Conservation (phyloP, 352 stramenopile genomes). For the Albugo candida region DNA sequence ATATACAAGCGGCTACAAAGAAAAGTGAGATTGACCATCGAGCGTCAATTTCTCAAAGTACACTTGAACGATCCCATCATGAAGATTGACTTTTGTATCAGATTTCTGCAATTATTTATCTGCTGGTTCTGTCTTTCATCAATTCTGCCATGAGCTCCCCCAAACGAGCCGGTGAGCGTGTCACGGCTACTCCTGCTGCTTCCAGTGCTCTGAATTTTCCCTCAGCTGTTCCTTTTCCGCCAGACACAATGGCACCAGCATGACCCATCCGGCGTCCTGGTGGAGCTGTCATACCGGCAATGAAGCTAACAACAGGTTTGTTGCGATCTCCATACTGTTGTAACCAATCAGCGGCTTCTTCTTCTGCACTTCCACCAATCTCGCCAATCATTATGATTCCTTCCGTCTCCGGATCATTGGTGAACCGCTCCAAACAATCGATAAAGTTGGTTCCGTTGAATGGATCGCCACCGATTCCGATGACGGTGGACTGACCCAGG, state of each 20-base stretch:
- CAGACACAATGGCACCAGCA: slow-evolving; percentile 97
- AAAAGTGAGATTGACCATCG: too few species aligned
- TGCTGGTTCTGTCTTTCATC: slow-evolving; percentile 34
- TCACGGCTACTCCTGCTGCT: slow-evolving; percentile 89
- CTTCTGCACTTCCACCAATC: slow-evolving; percentile 96
- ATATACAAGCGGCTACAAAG: too few species aligned
- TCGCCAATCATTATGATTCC: slow-evolving; percentile 99
- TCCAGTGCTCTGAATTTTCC: slow-evolving; percentile 96
- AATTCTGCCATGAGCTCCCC: slow-evolving; percentile 93
- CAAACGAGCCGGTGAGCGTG: slow-evolving; percentile 90
- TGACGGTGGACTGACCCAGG: slow-evolving; percentile 96
- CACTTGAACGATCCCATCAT: too few species aligned
- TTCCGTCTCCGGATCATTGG: slow-evolving; percentile 96
- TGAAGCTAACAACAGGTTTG: slow-evolving; percentile 99
- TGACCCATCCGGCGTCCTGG: slow-evolving; percentile 98
- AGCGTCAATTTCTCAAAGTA: too few species aligned
- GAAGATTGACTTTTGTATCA: too few species aligned
- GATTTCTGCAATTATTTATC: too few species aligned
- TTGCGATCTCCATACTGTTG: slow-evolving; percentile 93
- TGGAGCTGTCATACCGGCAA: slow-evolving; percentile 96
- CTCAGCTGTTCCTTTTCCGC: slow-evolving; percentile 93
- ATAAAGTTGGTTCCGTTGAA: slow-evolving; percentile 99
- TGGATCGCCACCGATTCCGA: slow-evolving; percentile 98
- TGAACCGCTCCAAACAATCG: slow-evolving; percentile 98
- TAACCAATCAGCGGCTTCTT: slow-evolving; percentile 97